These are phyloP conservation scores for Apiospora malaysiana DNA, from an alignment of 2,329 filamentous ascomycete genomes.

Conservation along the genomic window DNA sequence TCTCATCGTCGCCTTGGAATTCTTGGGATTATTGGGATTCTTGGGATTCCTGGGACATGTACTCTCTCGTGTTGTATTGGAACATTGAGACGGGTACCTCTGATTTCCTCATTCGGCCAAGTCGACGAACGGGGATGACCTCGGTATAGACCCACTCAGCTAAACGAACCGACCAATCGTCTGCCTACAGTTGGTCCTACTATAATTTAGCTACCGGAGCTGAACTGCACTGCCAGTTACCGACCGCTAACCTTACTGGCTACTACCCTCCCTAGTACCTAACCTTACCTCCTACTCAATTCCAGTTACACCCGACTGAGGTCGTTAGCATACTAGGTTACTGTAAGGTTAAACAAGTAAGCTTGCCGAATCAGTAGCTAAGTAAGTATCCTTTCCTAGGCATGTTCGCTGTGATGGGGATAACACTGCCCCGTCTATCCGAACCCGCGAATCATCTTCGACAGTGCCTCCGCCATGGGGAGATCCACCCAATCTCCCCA, in stretches of 20 bases:
- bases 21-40: too few relatives aligned
- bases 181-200: not conserved
- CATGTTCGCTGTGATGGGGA: not conserved
- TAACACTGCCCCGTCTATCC: not conserved
- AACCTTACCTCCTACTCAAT: too few relatives aligned
- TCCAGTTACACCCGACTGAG: not conserved
- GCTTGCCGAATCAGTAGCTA: too few relatives aligned
- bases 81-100: not conserved
- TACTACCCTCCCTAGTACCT: too few relatives aligned
- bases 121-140: not conserved
- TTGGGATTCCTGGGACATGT: too few relatives aligned
- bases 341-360: too few relatives aligned
- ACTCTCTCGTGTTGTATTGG: not conserved
- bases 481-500: not conserved
- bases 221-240: conserved; percentile 6
- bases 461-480: not conserved
- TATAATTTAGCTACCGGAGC: not conserved
- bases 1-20: too few relatives aligned
- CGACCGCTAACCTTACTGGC: too few relatives aligned
- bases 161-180: not conserved
- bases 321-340: not conserved
- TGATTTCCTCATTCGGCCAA: not conserved
- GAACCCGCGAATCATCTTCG: not conserved
- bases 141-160: not conserved
- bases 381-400: too few relatives aligned